Percentiles rank a stretch among this genome's conserved stretches.
These are phyloP conservation scores for Hanseniaspora nectarophila DNA, from an alignment of 805 yeast species.

Conservation along the genomic window DNA sequence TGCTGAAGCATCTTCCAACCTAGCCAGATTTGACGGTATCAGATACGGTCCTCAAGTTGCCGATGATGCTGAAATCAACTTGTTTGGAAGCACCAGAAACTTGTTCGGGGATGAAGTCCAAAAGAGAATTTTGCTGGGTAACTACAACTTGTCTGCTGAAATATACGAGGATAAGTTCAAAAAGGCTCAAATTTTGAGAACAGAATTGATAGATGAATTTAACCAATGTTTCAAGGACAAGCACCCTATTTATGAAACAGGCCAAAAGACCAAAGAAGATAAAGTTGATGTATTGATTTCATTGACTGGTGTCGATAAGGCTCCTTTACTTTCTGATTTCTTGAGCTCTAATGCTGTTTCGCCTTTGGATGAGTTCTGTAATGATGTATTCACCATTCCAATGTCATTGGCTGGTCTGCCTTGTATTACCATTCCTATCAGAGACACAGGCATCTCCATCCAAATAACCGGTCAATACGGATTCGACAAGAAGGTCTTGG, in stretches of 20 bases:
- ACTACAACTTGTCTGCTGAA: constrained; percentile 69
- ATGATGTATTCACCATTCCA: constrained; percentile 81
- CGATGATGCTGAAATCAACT: constrained; percentile 24
- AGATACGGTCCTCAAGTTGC: constrained; percentile 58
- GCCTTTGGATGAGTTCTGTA: constrained; percentile 53
- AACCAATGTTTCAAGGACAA: constrained; percentile 46
- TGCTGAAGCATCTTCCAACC: constrained; percentile 87
- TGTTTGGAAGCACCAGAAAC: constrained; percentile 50
- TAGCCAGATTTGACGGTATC: constrained; percentile 81
- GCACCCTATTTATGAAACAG: constrained; percentile 31
- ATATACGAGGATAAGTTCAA: constrained; percentile 58
- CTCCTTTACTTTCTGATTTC: constrained; percentile 44
- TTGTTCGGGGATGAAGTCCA: constrained; percentile 71
- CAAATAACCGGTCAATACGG: constrained; percentile 84
- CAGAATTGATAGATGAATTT: constrained; percentile 50
- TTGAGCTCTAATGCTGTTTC: constrained; percentile 28
- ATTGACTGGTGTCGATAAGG: constrained; percentile 54
- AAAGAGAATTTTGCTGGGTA: constrained; percentile 73
- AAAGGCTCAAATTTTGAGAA: constrained; percentile 60
- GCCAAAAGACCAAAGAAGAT: constrained; percentile 16
- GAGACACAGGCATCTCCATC: constrained; percentile 41
- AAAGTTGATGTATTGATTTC: constrained; percentile 60
- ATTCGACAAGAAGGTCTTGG: constrained; percentile 54
- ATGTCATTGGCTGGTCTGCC: constrained; percentile 89
- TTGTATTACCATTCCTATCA: constrained; percentile 57